Evolutionary conservation across 805 yeast genomes (phyloP), one percentile per base, ranked within the genome.

Genomic region (Candida krabiensis): DNA sequence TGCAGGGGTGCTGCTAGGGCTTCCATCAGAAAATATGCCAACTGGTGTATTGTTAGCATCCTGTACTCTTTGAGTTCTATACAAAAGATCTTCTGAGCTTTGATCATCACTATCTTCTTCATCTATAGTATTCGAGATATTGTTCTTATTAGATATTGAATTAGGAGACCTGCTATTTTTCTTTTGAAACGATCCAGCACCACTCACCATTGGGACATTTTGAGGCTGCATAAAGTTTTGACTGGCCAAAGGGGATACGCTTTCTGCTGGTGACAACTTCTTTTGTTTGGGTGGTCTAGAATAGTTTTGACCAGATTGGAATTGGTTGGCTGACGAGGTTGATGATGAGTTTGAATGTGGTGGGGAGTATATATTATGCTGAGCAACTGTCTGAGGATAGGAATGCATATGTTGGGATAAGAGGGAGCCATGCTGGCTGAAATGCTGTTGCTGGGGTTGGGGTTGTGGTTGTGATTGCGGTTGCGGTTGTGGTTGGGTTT

Each of bases 311-410:
- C 50, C 47, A 15, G 53, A 43, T n/a, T 42, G 44, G 35, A 47
- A 43, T 15, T 43, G 46, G 29, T 36, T 35, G 18, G 34, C 19
- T 16, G 49, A 41, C 9, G 43, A 22, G 5, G 48, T 40, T n/a
- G 52, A 37, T 4, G 55, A 42, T 5, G 55, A 43, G 6, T 39
- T 14, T 4, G 54, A 45, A 33, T 38, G 52, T 4, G 53, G 52
- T n/a, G 53, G 41, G 4, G 50, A 24, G 38, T 49, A 49, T 4
- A 27, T 31, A 18, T 37, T 34, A 19, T 33, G 40, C 8, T 30
- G 36, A 5, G 43, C 28, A 11, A 8, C 24, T 21, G 11, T 21
- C 24, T 21, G 24, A 21, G 7, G 7, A 21, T 21, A 11, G 24
- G 9, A 7, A 11, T 11, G 11, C 7, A 21, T 21, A 14, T 44